A percentile compares a stretch with the other conserved stretches of the same genome.
phyloP scores from a whole-genome alignment of 352 stramenopile species.

The Globisporangium cederbergense region DNA sequence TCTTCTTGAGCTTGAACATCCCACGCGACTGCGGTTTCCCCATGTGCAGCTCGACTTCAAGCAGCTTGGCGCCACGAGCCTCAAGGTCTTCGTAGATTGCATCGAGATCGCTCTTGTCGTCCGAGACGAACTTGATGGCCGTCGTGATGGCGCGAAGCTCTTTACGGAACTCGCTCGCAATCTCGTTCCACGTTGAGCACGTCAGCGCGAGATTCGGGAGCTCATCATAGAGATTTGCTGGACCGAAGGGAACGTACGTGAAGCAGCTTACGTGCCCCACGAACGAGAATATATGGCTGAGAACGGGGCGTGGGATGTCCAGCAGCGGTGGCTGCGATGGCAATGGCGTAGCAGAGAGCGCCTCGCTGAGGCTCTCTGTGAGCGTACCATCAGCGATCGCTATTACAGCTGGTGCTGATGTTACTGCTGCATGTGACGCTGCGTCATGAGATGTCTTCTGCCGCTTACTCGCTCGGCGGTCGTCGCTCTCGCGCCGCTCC shows the following conservation, averaged over 20 bases:
- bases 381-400: not conserved
- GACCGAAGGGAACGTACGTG: not conserved
- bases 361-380: not conserved
- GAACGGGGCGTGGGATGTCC: slow-evolving; percentile 1
- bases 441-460: slow-evolving; percentile 1
- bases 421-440: not conserved
- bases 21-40: not conserved
- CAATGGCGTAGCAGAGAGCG: not conserved
- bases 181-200: not conserved
- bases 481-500: not conserved
- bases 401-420: not conserved
- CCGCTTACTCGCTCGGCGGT: not conserved
- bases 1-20: not conserved
- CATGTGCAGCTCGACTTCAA: slow-evolving; percentile 1
- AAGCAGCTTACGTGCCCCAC: not conserved
- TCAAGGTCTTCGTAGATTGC: slow-evolving; percentile 1
- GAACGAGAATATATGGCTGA: slow-evolving; percentile 2
- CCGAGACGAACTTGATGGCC: not conserved
- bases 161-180: not conserved
- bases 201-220: not conserved
- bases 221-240: not conserved
- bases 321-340: not conserved
- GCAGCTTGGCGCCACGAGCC: not conserved
- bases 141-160: not conserved
- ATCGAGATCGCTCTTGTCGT: not conserved